Evolutionary conservation across 75 land plant genomes (phyloP), one percentile per base, ranked within the genome.

Genomic region (Picea sitchensis): DNA sequence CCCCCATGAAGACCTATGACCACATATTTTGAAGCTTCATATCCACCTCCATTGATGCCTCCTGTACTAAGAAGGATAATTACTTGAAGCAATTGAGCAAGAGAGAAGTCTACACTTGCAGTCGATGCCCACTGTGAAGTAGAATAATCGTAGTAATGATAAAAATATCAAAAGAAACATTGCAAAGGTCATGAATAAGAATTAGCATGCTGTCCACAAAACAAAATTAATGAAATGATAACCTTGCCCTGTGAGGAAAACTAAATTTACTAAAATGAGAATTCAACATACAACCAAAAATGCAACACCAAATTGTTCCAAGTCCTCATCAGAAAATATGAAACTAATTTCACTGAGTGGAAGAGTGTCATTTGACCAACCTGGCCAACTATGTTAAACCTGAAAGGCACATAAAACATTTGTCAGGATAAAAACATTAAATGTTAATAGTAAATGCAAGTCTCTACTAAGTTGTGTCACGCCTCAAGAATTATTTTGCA

Each of bases 371-470:
- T 76, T 76, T 76, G 44, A 58, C 64, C 32, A 47, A 94, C 96
- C 96, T 94, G 96, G 20, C 96, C 98, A 79, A 95, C 89, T 67
- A 93, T 90, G 83, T 95, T 95, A 80, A 89, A 95, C 98, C 96
- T 93, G 95, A 76, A 77, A 5, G 31, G 77, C 9, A 76, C 61
- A 71, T 20, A 41, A 44, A 71, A 7, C 11, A 20, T 36, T 2
- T 65, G 31, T 8, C 13, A 71, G 74, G 51, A 21, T 71, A 15
- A 44, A 71, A 71, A 44, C 2, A 41, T 41, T 2, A 41, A 18
- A 11, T 41, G 3, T 71, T 71, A 20, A n/a, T 71, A 71, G n/a
- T 44, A 71, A 69, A 71, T n/a, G 74, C 44, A 18, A 3, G 9
- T 5, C 36, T 67, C 71, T 67, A 30, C 36, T 36, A 14, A 26